Base-by-base conservation (phyloP, 768 basidiomycete species). In the Candolleomyces efflorescens region DNA sequence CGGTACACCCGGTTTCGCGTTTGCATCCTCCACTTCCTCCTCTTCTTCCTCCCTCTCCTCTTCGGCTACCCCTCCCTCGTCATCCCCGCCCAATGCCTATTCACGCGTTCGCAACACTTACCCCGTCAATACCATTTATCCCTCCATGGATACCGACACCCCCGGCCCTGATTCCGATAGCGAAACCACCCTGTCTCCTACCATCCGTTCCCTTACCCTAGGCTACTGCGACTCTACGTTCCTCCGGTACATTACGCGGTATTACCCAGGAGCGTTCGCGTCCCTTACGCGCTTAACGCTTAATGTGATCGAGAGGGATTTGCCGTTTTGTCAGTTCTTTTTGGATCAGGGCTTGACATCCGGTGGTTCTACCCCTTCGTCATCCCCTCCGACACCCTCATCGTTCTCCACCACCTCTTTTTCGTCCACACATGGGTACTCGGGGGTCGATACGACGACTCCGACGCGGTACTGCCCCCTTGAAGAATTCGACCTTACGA, bases 271-370 rank as follows among this genome's bases (percentile, higher is more conserved):
- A 17, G 37, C 51, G 15, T 53, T 53, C 51, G 17, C 36, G 15
- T 13, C 10, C 36, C 51, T 53, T 13, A 53, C 15, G 51, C 36
- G 18, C 32, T 20, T 53, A 3, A 36, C 17, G 15, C 51, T 53
- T 17, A 53, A 53, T 36, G 37, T 53, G n/a, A 53, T 53, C 36
- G 51, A 53, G 37, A 37, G 36, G 36, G 51, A 53, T 22, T 22
- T 53, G 9, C 26, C 15, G 12, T 24, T 4, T 18, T 53, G 51
- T 22, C 51, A 53, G 39, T 20, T 26, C 20, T 38, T 53, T 20
- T 20, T 53, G 17, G 46, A 26, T 22, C 41, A 43, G 17, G 41
- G 18, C 13, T 12, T 22, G n/a, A 18, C 24, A 1, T 17, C 46
- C 11, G 20, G 20, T 20, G 18, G n/a, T 24, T 48, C 46, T 20